These are phyloP conservation scores for Macaranga tanarius DNA, from an alignment of 441 rosid genomes.

Conservation along the genomic window DNA sequence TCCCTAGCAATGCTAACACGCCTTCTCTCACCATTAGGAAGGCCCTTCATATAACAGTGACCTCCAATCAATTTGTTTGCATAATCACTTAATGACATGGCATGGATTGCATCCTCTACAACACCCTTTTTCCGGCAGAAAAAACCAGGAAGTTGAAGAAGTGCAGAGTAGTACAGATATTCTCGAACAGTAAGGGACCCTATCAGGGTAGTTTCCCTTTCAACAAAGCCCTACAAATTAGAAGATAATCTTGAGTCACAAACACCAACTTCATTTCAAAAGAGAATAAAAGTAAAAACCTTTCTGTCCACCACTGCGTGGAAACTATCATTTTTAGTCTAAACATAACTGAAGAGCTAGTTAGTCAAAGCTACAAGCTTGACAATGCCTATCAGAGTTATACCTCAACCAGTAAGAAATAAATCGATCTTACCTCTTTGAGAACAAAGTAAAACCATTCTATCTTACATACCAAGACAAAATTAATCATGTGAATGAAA, in stretches of 20 bases:
- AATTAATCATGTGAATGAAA: conserved; percentile 1
- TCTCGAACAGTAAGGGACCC: conserved; percentile 96
- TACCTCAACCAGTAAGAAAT: neutral
- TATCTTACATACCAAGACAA: conserved; percentile 2
- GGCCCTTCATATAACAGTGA: conserved; percentile 96
- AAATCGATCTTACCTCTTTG: neutral
- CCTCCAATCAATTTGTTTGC: conserved; percentile 97
- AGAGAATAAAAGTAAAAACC: neutral
- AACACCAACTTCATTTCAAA: conserved; percentile 3
- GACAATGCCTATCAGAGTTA: neutral
- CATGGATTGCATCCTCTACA: conserved; percentile 98
- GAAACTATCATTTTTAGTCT: conserved; percentile 8
- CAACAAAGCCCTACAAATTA: conserved; percentile 80
- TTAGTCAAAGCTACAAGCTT: neutral
- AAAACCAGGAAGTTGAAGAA: conserved; percentile 97
- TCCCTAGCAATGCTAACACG: conserved; percentile 95
- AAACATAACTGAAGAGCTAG: neutral
- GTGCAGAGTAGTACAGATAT: conserved; percentile 84
- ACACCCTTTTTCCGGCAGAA: conserved; percentile 84
- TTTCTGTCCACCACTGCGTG: neutral
- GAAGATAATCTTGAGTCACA: conserved; percentile 20
- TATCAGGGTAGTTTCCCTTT: conserved; percentile 79
- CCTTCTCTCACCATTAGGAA: conserved; percentile 90
- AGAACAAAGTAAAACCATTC: neutral
- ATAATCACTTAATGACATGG: conserved; percentile 89